These are phyloP conservation scores for Aspergillus sp. DNA, from an alignment of 2,329 filamentous ascomycete genomes.

Conservation along the genomic window DNA sequence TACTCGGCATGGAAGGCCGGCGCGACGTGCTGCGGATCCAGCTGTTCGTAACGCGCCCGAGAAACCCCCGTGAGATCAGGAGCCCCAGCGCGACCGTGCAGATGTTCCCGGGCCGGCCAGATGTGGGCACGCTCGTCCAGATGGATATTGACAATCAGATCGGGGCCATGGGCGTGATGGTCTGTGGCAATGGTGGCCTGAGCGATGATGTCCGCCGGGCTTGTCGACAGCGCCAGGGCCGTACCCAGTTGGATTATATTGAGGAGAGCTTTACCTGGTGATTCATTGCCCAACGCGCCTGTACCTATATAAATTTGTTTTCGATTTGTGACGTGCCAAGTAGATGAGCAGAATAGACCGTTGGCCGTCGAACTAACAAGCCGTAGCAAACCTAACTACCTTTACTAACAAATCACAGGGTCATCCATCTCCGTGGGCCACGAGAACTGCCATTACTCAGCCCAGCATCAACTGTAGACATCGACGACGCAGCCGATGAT, in stretches of 20 bases:
- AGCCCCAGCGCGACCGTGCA: conserved; percentile 78
- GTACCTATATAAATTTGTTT: not conserved
- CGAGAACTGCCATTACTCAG: too few species aligned
- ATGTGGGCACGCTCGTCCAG: conserved; percentile 72
- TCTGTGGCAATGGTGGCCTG: conserved; percentile 73
- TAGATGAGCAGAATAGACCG: too few species aligned
- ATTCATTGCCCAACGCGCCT: conserved; percentile 20
- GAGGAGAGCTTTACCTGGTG: conserved; percentile 70
- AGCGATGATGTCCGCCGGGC: conserved; percentile 74
- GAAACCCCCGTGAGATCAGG: conserved; percentile 75
- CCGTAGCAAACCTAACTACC: too few species aligned
- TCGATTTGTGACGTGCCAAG: too few species aligned
- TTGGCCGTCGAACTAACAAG: too few species aligned
- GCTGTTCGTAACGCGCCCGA: conserved; percentile 86
- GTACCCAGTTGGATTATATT: conserved; percentile 68
- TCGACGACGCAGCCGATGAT: too few species aligned
- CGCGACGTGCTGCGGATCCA: conserved; percentile 82
- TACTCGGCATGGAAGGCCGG: conserved; percentile 76
- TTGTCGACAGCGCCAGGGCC: conserved; percentile 64
- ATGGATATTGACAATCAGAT: conserved; percentile 82
- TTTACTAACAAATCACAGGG: too few species aligned
- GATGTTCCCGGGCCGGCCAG: conserved; percentile 88
- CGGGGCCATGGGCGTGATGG: conserved; percentile 84
- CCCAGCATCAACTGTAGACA: too few species aligned
- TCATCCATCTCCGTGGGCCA: too few species aligned